Percentiles rank a stretch among this genome's conserved stretches.
These are phyloP conservation scores for Chlamydomonas sp. DNA, from an alignment of 139 green algal genomes.

Conservation along the genomic window DNA sequence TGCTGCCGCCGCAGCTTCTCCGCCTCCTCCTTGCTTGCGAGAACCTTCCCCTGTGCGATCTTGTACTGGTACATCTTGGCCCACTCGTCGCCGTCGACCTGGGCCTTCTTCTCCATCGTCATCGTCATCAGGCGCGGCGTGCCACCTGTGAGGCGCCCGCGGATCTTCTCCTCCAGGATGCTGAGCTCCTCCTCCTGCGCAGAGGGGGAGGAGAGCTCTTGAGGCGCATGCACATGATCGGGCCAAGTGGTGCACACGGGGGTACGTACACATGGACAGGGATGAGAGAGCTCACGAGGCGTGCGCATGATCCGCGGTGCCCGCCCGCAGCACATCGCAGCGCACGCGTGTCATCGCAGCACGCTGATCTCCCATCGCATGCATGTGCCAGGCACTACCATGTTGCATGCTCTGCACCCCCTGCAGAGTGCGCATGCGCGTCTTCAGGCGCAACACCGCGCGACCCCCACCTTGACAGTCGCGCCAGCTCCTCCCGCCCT, in stretches of 20 bases:
- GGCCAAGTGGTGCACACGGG: not conserved
- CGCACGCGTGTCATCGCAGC: too few species aligned
- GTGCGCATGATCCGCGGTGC: not conserved
- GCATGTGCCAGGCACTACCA: not conserved
- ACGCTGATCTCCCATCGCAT: too few species aligned
- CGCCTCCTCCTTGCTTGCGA: not conserved
- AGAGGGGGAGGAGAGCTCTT: not conserved
- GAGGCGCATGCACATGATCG: not conserved
- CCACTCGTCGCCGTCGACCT: conserved; percentile 39
- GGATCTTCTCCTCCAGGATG: conserved; percentile 22
- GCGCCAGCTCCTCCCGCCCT: too few species aligned
- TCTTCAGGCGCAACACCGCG: not conserved
- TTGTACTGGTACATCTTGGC: conserved; percentile 34
- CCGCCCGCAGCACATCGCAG: too few species aligned
- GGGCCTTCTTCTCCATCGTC: conserved; percentile 28
- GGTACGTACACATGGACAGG: not conserved
- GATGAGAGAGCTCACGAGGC: not conserved
- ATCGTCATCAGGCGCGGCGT: too few species aligned
- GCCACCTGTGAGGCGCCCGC: conserved; percentile 17
- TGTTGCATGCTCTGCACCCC: not conserved
- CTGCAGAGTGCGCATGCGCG: not conserved
- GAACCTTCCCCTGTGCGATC: conserved; percentile 12
- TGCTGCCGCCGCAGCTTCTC: not conserved
- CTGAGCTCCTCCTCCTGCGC: conserved; percentile 32
- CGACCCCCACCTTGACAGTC: conserved; percentile 23